phyloP scores from a whole-genome alignment of 106 monocot genomes.

The Apostasia ramifera region DNA sequence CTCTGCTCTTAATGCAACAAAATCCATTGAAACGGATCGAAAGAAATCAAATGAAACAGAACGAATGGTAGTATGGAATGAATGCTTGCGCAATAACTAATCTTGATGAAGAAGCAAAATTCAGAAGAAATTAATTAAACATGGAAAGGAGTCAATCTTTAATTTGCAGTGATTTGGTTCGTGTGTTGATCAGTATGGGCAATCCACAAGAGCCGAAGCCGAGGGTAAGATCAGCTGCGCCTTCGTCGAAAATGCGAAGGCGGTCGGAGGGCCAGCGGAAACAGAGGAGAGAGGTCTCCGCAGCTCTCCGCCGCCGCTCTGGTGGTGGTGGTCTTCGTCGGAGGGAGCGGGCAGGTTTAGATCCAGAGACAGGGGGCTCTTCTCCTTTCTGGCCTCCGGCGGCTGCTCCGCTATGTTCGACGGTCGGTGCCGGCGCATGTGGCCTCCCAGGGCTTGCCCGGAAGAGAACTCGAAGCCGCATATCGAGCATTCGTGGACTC shows the following conservation, averaged over 20 bases:
- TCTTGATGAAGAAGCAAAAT: no score
- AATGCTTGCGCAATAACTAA: no score
- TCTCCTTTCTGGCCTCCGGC: constrained; percentile 16
- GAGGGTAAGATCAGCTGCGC: constrained; percentile 20
- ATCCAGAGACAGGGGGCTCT: constrained; percentile 38
- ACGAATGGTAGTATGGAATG: no score
- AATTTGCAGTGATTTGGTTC: no score
- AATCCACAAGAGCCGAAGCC: constrained; percentile 44
- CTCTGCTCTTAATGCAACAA: no score
- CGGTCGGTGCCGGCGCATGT: constrained; percentile 44
- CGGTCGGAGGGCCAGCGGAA: neutral
- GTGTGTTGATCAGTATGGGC: constrained; percentile 33
- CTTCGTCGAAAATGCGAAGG: constrained; percentile 8
- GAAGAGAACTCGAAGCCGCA: constrained; percentile 38
- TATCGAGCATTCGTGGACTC: constrained; percentile 36
- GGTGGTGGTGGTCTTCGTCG: constrained; percentile 17
- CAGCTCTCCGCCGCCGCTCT: neutral
- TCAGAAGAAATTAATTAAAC: no score
- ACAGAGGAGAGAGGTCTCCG: neutral
- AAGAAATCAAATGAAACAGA: no score
- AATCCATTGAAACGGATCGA: no score
- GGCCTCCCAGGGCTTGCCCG: constrained; percentile 45
- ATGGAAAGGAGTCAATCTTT: no score
- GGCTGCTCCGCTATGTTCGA: neutral
- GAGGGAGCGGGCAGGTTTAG: constrained; percentile 68